A percentile compares a stretch with the other conserved stretches of the same genome.
phyloP scores from a whole-genome alignment of 2,329 filamentous ascomycete genomes.

The Pestalotiopsis sp. region DNA sequence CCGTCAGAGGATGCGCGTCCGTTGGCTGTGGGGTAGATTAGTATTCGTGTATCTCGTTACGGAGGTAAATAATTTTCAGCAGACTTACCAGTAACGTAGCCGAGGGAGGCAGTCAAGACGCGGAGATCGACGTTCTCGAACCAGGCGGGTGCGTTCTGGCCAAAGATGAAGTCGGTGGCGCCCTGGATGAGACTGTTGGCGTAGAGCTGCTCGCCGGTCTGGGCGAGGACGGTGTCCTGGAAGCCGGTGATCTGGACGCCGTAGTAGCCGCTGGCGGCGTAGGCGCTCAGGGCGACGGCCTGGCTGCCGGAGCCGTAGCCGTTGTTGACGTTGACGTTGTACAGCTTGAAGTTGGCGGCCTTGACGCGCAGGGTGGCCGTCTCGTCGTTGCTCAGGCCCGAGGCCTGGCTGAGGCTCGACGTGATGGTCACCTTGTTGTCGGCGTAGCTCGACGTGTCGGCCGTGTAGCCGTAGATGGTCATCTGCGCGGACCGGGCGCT shows the following conservation, averaged over 20 bases:
- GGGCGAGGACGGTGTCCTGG: constrained; percentile 51
- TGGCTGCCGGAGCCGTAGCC: constrained; percentile 46
- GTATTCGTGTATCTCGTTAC: no score
- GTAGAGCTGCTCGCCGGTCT: constrained; percentile 49
- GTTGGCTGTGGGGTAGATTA: constrained; percentile 33
- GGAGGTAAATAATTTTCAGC: no score
- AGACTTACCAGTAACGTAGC: constrained; percentile 43
- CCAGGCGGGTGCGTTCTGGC: constrained; percentile 42
- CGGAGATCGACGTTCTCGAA: constrained; percentile 44
- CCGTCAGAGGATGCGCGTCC: constrained; percentile 36
- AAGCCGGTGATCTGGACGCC: constrained; percentile 45
- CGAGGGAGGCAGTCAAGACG: constrained; percentile 33
- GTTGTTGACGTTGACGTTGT: constrained; percentile 60
- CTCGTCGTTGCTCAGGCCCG: constrained; percentile 52
- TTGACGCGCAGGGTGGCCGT: constrained; percentile 48
- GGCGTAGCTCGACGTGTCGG: constrained; percentile 51
- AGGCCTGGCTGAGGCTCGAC: constrained; percentile 46
- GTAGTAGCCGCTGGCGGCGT: constrained; percentile 48
- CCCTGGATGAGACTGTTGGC: constrained; percentile 46
- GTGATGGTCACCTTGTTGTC: constrained; percentile 60
- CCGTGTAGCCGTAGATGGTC: constrained; percentile 61
- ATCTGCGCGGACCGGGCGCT: constrained; percentile 47
- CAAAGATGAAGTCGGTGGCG: constrained; percentile 53
- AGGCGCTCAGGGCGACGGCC: constrained; percentile 47
- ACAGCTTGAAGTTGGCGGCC: constrained; percentile 56